A percentile compares a stretch with the other conserved stretches of the same genome.
These are phyloP conservation scores for Capsicum baccatum DNA, from an alignment of 257 asterid genomes.

Conservation along the genomic window DNA sequence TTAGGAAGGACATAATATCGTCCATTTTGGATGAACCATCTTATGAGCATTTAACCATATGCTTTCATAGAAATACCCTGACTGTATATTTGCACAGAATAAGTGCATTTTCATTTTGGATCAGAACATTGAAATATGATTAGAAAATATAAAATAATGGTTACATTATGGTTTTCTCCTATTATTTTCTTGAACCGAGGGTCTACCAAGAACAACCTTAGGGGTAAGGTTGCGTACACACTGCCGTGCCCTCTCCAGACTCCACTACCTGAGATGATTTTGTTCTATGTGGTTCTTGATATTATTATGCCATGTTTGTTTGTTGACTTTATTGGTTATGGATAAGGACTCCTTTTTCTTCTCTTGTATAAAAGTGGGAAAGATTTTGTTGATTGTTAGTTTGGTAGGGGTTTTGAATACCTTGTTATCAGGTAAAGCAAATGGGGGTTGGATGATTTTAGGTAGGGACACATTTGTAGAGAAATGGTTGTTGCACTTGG, in stretches of 20 bases:
- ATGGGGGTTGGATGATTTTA: slow-evolving; percentile 1
- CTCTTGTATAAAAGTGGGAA: not conserved
- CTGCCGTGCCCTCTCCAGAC: too few species aligned
- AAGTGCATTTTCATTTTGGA: slow-evolving; percentile 28
- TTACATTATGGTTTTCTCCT: not conserved
- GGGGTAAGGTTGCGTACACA: too few species aligned
- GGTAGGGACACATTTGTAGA: slow-evolving; percentile 26
- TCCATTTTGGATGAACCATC: slow-evolving; percentile 20
- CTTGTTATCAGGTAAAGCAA: slow-evolving; percentile 1
- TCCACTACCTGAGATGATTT: not conserved
- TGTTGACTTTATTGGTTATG: slow-evolving; percentile 15
- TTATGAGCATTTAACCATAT: slow-evolving; percentile 11
- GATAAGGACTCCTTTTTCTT: not conserved
- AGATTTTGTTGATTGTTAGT: not conserved
- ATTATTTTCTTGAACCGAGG: too few species aligned
- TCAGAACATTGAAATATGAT: slow-evolving; percentile 20
- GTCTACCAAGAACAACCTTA: too few species aligned
- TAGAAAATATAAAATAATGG: slow-evolving; percentile 20
- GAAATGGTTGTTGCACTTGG: not conserved
- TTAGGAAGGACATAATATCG: slow-evolving; percentile 19
- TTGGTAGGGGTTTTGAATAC: slow-evolving; percentile 5
- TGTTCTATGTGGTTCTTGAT: not conserved
- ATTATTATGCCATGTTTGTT: not conserved
- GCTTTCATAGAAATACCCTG: not conserved
- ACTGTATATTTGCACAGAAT: slow-evolving; percentile 31